These are phyloP conservation scores for Tillandsia fasciculata DNA, from an alignment of 176 grass and related monocot genomes.

Conservation along the genomic window DNA sequence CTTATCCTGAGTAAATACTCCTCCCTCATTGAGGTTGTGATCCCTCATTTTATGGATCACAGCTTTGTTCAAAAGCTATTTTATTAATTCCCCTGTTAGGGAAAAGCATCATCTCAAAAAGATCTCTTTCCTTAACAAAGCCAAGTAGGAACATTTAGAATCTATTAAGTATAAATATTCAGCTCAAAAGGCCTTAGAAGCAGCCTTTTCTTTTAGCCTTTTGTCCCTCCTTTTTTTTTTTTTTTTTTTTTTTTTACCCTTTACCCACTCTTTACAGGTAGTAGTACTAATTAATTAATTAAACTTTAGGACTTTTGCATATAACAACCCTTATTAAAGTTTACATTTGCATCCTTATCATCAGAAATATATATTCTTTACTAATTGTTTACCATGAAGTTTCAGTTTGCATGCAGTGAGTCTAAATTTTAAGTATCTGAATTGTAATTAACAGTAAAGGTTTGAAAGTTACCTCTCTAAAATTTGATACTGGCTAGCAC, in stretches of 20 bases:
- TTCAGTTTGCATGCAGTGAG: no score
- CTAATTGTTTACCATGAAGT: no score
- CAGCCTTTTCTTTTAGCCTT: constrained; percentile 38
- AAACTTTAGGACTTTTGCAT: no score
- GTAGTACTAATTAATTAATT: no score
- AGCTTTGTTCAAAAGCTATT: constrained; percentile 13
- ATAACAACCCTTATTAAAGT: no score
- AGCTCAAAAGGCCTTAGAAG: constrained; percentile 20
- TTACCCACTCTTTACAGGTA: background rate
- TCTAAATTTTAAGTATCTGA: no score
- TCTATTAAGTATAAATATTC: constrained; percentile 32
- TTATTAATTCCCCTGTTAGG: constrained; percentile 12
- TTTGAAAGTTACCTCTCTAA: no score
- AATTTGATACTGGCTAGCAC: no score
- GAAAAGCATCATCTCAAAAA: constrained; percentile 36
- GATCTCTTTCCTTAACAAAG: constrained; percentile 26
- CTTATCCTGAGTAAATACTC: constrained; percentile 22
- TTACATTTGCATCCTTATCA: no score
- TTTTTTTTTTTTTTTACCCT: background rate
- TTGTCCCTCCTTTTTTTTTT: background rate
- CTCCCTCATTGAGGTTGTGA: constrained; percentile 20
- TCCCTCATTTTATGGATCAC: constrained; percentile 48
- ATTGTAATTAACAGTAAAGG: no score
- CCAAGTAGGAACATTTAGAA: constrained; percentile 46
- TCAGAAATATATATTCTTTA: no score